Base-by-base conservation (phyloP, 2,329 filamentous ascomycete species). In the Monosporascus sp. region DNA sequence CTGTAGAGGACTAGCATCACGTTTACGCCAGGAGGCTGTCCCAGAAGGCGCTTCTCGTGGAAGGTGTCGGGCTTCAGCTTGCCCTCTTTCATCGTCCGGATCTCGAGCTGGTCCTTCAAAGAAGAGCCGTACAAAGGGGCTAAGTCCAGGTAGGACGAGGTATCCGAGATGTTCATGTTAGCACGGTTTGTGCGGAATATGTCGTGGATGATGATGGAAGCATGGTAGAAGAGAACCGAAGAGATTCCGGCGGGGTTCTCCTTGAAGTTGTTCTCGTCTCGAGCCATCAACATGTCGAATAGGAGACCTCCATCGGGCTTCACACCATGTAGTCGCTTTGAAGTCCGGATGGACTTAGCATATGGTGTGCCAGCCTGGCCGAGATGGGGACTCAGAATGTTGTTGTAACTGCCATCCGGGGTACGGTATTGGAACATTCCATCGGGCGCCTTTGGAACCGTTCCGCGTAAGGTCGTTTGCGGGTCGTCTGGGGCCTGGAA, bases 141-240 rank as follows among this genome's bases (percentile, higher is more conserved):
- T 1, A 92, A 73, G 62, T 91, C 88, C 24, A 91, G 78, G 57
- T 91, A 91, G 0, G 86, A 90, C 0, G 86, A 90, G 0, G 85
- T 89, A 56, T 83, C 74, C 1, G 83, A 86, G 51, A 80, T 82
- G 52, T 80, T 82, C 62, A 75, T 78, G 65, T 90, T 83, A 5
- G 72, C 72, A 25, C 82, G 80, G 60, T 81, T 82, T 2, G 85
- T 88, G 38, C 82, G 77, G 69, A 89, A 89, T 48, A 85, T 68
- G 68, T 75, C 75, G 58, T 82, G 79, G 49, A 81, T 82, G 54
- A 83, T 82, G 61, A 92, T 86, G 6, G 85, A 83, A 0, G 87
- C 88, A 44, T 89, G 73, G 58, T 90, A 90, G 67, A 89, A 90
- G 17, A 92, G 72, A 71, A 90, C 83, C 60, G 84, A 86, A 0